phyloP scores from a whole-genome alignment of 2,329 filamentous ascomycete genomes.

The Paecilomyces dactylethromorphus region DNA sequence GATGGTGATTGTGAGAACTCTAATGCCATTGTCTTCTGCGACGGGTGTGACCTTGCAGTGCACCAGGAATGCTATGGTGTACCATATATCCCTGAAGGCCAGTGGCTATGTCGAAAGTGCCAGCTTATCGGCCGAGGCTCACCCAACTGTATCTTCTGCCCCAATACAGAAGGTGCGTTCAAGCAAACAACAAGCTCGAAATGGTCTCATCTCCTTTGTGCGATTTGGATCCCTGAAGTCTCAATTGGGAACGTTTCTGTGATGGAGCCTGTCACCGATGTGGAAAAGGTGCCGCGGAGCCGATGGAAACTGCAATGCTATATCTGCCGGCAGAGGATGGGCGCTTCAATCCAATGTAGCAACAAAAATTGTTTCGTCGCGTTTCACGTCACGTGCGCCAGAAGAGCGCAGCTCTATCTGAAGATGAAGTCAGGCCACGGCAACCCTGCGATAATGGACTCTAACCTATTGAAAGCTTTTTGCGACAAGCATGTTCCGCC shows the following conservation, averaged over 20 bases:
- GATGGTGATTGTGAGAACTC: slow-evolving; percentile 99
- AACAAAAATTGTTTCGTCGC: slow-evolving; percentile 97
- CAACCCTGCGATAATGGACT: slow-evolving; percentile 68
- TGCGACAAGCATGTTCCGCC: slow-evolving; percentile 90
- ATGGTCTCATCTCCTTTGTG: slow-evolving; percentile 93
- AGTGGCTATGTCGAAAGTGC: slow-evolving; percentile 97
- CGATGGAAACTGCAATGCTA: slow-evolving; percentile 94
- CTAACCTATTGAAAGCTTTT: slow-evolving; percentile 82
- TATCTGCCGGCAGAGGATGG: slow-evolving; percentile 96
- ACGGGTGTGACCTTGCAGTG: slow-evolving; percentile 93
- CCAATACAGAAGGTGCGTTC: slow-evolving; percentile 94
- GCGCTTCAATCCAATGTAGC: slow-evolving; percentile 94
- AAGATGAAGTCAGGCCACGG: slow-evolving; percentile 95
- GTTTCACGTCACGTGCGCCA: slow-evolving; percentile 94
- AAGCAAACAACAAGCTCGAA: slow-evolving; percentile 95
- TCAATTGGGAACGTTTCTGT: slow-evolving; percentile 92
- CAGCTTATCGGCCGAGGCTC: slow-evolving; percentile 89
- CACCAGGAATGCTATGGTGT: slow-evolving; percentile 99
- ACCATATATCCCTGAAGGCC: slow-evolving; percentile 95
- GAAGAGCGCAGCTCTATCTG: slow-evolving; percentile 77
- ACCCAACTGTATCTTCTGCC: slow-evolving; percentile 96
- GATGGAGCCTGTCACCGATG: slow-evolving; percentile 97
- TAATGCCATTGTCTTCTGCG: slow-evolving; percentile 98
- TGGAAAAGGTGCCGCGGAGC: slow-evolving; percentile 92
- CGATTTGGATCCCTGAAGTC: slow-evolving; percentile 98